Evolutionary conservation across 139 green algal genomes (phyloP).

Genomic region (Auxenochlorella pyrenoidosa): DNA sequence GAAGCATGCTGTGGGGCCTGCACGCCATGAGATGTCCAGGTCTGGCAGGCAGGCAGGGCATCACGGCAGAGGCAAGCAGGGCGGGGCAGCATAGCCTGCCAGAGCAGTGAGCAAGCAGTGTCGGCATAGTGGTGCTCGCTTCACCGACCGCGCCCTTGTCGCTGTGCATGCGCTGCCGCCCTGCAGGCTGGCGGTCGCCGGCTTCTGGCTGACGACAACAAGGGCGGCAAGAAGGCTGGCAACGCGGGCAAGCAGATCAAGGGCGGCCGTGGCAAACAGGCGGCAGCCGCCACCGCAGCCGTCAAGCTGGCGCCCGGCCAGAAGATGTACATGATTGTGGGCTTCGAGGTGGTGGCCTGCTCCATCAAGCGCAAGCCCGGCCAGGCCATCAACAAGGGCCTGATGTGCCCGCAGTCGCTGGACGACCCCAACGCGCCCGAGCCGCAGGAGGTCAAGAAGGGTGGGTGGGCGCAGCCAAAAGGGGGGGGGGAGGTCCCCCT

Average conservation of each 20-base stretch:
- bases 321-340: conserved; percentile 86
- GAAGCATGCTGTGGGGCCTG: neutral
- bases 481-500: neutral
- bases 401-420: conserved; percentile 70
- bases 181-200: conserved; percentile 24
- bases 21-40: neutral
- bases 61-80: no score
- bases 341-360: conserved; percentile 93
- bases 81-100: no score
- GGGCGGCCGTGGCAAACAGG: conserved; percentile 1
- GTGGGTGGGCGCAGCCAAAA: conserved; percentile 25
- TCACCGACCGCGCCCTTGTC: no score
- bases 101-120: no score
- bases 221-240: neutral
- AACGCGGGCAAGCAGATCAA: conserved; percentile 7
- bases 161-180: neutral
- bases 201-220: neutral
- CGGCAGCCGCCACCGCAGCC: neutral
- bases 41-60: no score
- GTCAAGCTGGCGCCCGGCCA: conserved; percentile 8
- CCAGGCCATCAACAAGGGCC: conserved; percentile 57
- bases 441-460: conserved; percentile 80
- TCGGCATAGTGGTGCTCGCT: no score
- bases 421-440: conserved; percentile 56
- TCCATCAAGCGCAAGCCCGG: conserved; percentile 76